Conservation (phyloP, 2,329 filamentous ascomycete species). For the Ceratocystiopsis sp. region DNA sequence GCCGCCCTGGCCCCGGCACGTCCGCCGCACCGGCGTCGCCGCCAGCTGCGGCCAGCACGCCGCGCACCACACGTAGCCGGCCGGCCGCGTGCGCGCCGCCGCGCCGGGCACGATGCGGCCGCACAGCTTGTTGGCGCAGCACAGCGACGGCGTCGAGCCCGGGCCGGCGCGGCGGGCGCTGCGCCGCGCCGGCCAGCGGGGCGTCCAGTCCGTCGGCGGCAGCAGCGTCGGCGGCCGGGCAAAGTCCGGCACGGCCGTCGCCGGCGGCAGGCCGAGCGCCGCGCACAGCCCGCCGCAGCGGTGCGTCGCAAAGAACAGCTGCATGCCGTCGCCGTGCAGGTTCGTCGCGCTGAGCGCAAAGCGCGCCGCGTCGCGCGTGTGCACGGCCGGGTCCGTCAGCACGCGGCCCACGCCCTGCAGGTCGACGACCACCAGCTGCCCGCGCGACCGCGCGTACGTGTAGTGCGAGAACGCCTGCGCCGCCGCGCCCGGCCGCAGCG, state of each 20-base stretch:
- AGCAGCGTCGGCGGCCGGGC: too few relatives aligned
- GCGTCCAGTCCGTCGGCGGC: not conserved
- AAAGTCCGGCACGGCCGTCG: too few relatives aligned
- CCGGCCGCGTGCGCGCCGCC: constrained; percentile 12
- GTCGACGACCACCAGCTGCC: constrained; percentile 19
- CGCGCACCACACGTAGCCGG: constrained; percentile 17
- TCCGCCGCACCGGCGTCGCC: constrained; percentile 11
- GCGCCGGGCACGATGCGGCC: constrained; percentile 16
- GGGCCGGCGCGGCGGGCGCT: not conserved
- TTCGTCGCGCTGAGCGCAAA: constrained; percentile 19
- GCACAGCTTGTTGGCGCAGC: constrained; percentile 24
- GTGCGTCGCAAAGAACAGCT: constrained; percentile 21
- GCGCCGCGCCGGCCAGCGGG: constrained; percentile 7
- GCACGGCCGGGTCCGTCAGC: constrained; percentile 22
- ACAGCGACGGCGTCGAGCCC: constrained; percentile 9
- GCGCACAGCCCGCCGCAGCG: constrained; percentile 18
- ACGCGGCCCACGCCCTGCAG: constrained; percentile 20
- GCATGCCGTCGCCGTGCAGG: constrained; percentile 18
- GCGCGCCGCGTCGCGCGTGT: constrained; percentile 17
- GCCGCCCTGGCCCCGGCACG: too few relatives aligned
- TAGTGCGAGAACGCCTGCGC: constrained; percentile 26
- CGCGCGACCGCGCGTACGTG: constrained; percentile 22
- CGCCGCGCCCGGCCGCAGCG: constrained; percentile 12
- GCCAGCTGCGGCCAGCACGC: constrained; percentile 18
- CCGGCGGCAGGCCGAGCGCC: too few relatives aligned